Conservation (phyloP, 148 eudicot species). For the Silene conica region DNA sequence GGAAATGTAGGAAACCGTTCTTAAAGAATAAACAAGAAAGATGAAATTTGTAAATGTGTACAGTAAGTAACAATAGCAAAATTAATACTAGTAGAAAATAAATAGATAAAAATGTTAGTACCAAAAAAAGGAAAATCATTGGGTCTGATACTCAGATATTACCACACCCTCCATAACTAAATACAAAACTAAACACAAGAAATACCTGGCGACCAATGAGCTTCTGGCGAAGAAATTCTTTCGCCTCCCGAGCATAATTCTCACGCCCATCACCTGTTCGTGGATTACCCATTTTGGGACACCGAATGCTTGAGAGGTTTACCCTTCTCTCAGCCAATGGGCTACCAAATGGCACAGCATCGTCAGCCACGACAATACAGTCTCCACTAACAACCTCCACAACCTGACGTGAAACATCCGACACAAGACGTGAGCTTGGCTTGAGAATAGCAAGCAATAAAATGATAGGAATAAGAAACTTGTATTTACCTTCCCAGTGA, state of each 20-base stretch:
- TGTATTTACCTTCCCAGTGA: constrained; percentile 68
- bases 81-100: too few relatives aligned
- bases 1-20: not conserved
- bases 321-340: constrained; percentile 88
- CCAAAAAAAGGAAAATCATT: not conserved
- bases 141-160: not conserved
- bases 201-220: constrained; percentile 84
- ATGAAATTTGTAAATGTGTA: too few relatives aligned
- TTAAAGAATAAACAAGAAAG: not conserved
- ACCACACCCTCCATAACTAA: not conserved
- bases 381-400: constrained; percentile 92
- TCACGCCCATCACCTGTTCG: constrained; percentile 64
- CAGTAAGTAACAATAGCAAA: too few relatives aligned
- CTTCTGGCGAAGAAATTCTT: constrained; percentile 75
- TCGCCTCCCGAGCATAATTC: constrained; percentile 84
- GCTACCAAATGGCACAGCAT: constrained; percentile 79
- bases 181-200: not conserved
- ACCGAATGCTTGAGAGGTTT: constrained; percentile 88
- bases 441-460: constrained; percentile 3
- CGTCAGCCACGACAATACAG: constrained; percentile 83
- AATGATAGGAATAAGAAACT: not conserved
- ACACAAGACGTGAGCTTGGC: constrained; percentile 3
- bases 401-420: constrained; percentile 41
- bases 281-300: constrained; percentile 82
- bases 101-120: not conserved